These are phyloP conservation scores for Phoma sp. DNA, from an alignment of 2,329 filamentous ascomycete species.

Conservation along the genomic window DNA sequence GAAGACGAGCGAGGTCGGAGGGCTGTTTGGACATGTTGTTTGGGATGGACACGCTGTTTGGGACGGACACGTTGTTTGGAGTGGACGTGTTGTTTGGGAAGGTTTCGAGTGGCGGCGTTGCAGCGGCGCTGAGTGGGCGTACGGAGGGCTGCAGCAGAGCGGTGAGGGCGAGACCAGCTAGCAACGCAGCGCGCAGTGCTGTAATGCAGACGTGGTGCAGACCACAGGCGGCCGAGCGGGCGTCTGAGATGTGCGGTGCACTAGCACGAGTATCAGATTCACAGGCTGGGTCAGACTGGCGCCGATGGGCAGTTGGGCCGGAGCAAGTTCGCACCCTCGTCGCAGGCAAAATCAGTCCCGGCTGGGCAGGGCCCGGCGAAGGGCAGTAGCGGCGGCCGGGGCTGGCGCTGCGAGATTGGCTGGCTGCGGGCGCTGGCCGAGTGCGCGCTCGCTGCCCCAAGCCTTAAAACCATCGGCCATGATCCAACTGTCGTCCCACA, in stretches of 20 bases:
- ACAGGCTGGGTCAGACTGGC: too few relatives aligned
- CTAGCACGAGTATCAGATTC: background rate
- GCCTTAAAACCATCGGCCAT: slow-evolving; percentile 5
- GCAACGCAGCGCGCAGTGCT: background rate
- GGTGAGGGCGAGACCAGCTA: slow-evolving; percentile 6
- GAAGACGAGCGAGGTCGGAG: slow-evolving; percentile 57
- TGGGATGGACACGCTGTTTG: too few relatives aligned
- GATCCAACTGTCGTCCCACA: slow-evolving; percentile 1
- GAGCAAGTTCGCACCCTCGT: too few relatives aligned
- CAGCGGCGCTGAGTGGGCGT: slow-evolving; percentile 1
- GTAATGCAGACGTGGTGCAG: slow-evolving; percentile 2
- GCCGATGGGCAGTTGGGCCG: too few relatives aligned
- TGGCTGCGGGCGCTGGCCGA: background rate
- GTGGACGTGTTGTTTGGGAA: slow-evolving; percentile 28
- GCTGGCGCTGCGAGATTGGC: slow-evolving; percentile 12
- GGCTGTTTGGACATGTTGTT: too few relatives aligned
- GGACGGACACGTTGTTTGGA: too few relatives aligned
- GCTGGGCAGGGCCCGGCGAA: background rate
- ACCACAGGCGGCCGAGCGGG: slow-evolving; percentile 2
- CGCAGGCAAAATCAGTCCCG: too few relatives aligned
- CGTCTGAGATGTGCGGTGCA: background rate
- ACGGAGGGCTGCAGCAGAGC: background rate
- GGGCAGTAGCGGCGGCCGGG: background rate
- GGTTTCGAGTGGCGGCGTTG: slow-evolving; percentile 13
- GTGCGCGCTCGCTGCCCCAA: background rate